Evolutionary conservation across 371 early-diverging fungal genomes (phyloP), one percentile per base, ranked within the genome.

Genomic region (Mortierella sp.): DNA sequence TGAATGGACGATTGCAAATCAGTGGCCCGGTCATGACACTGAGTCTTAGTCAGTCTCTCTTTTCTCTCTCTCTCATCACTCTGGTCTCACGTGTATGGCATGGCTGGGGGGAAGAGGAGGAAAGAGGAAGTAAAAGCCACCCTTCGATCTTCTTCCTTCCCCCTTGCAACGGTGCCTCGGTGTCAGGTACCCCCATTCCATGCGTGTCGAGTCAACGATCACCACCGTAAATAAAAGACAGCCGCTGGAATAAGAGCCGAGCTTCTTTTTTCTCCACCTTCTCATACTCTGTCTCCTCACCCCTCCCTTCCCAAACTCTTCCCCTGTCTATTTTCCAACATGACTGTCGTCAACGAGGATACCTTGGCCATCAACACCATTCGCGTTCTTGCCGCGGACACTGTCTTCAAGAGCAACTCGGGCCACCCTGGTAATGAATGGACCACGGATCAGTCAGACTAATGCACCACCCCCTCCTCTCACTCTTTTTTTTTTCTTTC

Each of bases 381-480:
- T 75, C 91, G 98, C 76, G 85, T 86, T 43, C 86, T 98, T 23
- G 91, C 97, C 28, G 95, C 96, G 55, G 98, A 98, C 83, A 91
- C 94, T 70, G 98, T 98, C 28, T 91, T 94, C 74, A 92, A 91
- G 62, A 96, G 98, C 71, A 94, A 95, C 81, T 94, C 96, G 71
- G 99, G 99, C 19, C 99, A 99, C 83, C 98, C 99, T 60, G 99
- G 89, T 88, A 83, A 79, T 16, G 53, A 53, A 79, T 16, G 53
- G 21, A 53, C 26, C 53, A 25, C 4, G 53, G 25, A 26, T 12
- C 26, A 11, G 53, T 37, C 37, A 37, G 3, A 37, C 37, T 9
- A 37, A 37, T 37, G 37, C 37, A 37, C 9, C 37, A 3, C 37
- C 37, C 37, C 3, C 9, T 37, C n/a, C n/a, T n/a, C n/a, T n/a